Conservation (phyloP, 2,329 filamentous ascomycete species). For the Coleophoma crateriformis region DNA sequence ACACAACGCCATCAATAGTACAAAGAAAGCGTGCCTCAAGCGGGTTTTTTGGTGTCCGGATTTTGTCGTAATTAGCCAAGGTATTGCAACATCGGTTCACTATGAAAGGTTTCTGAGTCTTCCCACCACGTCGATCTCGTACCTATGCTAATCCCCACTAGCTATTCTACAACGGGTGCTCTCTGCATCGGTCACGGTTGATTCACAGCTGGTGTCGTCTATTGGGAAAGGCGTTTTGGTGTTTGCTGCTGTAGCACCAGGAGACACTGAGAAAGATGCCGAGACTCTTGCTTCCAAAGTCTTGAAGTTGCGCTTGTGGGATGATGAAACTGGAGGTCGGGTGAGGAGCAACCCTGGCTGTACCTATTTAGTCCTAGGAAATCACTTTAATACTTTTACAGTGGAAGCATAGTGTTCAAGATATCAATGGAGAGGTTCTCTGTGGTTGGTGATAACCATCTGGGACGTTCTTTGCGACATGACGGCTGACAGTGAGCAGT, state of each 20-base stretch:
- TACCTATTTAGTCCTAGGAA: constrained; percentile 1
- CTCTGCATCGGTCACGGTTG: constrained; percentile 92
- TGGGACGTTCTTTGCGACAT: background rate
- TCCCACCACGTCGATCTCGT: background rate
- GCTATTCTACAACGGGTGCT: constrained; percentile 91
- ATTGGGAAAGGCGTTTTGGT: constrained; percentile 89
- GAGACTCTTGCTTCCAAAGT: constrained; percentile 81
- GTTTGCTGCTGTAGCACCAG: constrained; percentile 83
- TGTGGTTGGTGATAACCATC: constrained; percentile 58
- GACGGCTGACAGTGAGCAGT: constrained; percentile 44
- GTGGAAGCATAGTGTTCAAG: constrained; percentile 88
- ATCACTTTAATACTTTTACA: constrained; percentile 30
- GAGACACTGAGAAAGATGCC: constrained; percentile 84
- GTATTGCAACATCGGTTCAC: too few species aligned
- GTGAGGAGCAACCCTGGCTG: constrained; percentile 11
- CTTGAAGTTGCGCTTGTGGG: constrained; percentile 87
- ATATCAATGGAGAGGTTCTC: constrained; percentile 88
- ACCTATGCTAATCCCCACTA: constrained; percentile 32
- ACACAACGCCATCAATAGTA: too few species aligned
- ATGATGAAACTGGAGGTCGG: constrained; percentile 25
- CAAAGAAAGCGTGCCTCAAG: too few species aligned
- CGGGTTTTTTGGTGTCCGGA: too few species aligned
- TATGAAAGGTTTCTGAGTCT: constrained; percentile 30
- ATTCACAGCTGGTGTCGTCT: constrained; percentile 81
- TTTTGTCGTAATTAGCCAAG: too few species aligned